A percentile compares a stretch with the other conserved stretches of the same genome.
Evolutionary conservation across 345 rosid genomes (phyloP).

Genomic region (Euphorbia pulcherrima): DNA sequence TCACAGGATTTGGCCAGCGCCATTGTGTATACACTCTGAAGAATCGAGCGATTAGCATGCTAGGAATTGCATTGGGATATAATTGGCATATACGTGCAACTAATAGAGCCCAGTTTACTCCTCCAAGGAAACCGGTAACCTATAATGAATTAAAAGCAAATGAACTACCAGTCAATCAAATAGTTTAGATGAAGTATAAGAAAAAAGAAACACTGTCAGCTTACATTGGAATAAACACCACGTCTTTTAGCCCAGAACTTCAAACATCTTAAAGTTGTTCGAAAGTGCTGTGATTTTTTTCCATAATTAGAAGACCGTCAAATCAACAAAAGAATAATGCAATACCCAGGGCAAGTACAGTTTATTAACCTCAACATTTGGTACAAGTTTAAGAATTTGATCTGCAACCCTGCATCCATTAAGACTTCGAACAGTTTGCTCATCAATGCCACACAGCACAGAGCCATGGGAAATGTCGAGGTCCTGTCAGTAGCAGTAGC

Average conservation of each 20-base stretch:
- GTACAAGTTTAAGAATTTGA: constrained; percentile 29
- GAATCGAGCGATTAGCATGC: constrained; percentile 65
- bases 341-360: background rate
- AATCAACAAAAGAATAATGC: background rate
- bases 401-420: constrained; percentile 35
- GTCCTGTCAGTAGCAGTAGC: constrained; percentile 14
- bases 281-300: constrained; percentile 46
- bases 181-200: background rate
- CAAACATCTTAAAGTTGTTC: constrained; percentile 55
- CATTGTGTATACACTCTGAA: constrained; percentile 65
- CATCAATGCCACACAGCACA: constrained; percentile 21
- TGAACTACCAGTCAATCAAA: constrained; percentile 2
- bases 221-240: constrained; percentile 73
- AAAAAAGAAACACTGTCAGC: constrained; percentile 10
- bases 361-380: constrained; percentile 15
- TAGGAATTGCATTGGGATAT: constrained; percentile 72
- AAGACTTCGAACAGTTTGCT: constrained; percentile 28
- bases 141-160: constrained; percentile 14
- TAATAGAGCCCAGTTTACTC: constrained; percentile 72
- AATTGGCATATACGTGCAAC: constrained; percentile 77
- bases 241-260: constrained; percentile 74
- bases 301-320: constrained; percentile 6
- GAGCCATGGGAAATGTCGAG: constrained; percentile 25
- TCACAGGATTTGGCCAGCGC: constrained; percentile 86
- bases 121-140: constrained; percentile 80